phyloP scores from a whole-genome alignment of 495 filamentous ascomycete genomes.

The Penicillium samsonianum region DNA sequence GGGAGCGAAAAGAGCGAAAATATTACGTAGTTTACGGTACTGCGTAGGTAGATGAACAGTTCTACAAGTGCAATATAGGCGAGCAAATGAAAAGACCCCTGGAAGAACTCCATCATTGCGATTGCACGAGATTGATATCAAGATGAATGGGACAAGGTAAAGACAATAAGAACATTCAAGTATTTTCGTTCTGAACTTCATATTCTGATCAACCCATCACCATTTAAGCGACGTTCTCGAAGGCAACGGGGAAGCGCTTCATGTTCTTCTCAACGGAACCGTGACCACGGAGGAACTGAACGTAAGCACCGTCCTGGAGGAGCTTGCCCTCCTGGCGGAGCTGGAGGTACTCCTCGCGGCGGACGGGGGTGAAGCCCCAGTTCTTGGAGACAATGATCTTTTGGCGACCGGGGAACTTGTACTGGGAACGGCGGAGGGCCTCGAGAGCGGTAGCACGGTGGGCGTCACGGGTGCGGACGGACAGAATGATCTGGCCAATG shows the following conservation, averaged over 20 bases:
- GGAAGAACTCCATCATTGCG: constrained; percentile 33
- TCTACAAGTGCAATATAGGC: constrained; percentile 1
- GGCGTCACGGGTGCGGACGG: constrained; percentile 89
- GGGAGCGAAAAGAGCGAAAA: background rate
- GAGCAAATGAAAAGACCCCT: constrained; percentile 20
- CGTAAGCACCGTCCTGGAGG: constrained; percentile 96
- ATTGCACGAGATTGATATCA: constrained; percentile 33
- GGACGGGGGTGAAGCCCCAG: constrained; percentile 98
- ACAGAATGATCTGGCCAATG: constrained; percentile 97
- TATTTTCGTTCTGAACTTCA: constrained; percentile 33
- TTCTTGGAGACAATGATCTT: constrained; percentile 99
- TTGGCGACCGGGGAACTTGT: constrained; percentile 99
- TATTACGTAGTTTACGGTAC: background rate
- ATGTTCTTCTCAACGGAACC: constrained; percentile 85
- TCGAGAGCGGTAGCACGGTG: constrained; percentile 91
- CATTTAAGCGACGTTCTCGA: constrained; percentile 58
- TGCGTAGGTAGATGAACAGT: background rate
- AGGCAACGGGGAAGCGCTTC: constrained; percentile 88
- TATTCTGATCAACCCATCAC: constrained; percentile 33
- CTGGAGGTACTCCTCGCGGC: constrained; percentile 93
- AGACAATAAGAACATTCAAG: constrained; percentile 32
- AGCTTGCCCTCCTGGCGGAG: constrained; percentile 87
- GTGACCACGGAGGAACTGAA: constrained; percentile 94
- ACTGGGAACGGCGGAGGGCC: constrained; percentile 95
- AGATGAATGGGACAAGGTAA: constrained; percentile 20